phyloP scores from a whole-genome alignment of 2,329 filamentous ascomycete genomes.

The Teratosphaeria zuluensis region DNA sequence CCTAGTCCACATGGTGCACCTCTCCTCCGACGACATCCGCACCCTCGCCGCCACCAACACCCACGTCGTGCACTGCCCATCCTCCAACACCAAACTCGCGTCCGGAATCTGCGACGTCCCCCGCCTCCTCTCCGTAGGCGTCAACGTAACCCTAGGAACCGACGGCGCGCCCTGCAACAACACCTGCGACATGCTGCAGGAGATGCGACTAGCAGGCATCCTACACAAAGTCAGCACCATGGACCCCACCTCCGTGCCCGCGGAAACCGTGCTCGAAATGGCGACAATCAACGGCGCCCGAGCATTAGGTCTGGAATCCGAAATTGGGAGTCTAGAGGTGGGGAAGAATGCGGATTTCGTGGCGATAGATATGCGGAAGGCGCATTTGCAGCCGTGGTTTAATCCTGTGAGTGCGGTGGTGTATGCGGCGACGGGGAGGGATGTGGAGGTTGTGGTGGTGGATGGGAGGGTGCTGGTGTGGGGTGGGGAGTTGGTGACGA shows the following conservation, averaged over 20 bases:
- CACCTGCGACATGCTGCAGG: slow-evolving; percentile 42
- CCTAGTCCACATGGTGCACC: slow-evolving; percentile 44
- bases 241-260: slow-evolving; percentile 35
- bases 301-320: slow-evolving; percentile 33
- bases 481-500: slow-evolving; percentile 27
- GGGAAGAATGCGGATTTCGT: slow-evolving; percentile 39
- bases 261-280: slow-evolving; percentile 41
- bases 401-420: slow-evolving; percentile 35
- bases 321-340: slow-evolving; percentile 32
- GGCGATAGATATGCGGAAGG: slow-evolving; percentile 22
- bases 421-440: slow-evolving; percentile 35
- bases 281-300: slow-evolving; percentile 43
- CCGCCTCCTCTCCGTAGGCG: slow-evolving; percentile 31
- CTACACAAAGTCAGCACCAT: slow-evolving; percentile 37
- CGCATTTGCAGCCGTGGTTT: slow-evolving; percentile 20
- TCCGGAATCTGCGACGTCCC: slow-evolving; percentile 42
- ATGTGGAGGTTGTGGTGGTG: slow-evolving; percentile 37
- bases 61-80: slow-evolving; percentile 43
- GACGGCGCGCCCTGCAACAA: slow-evolving; percentile 47
- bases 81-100: slow-evolving; percentile 43
- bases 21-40: slow-evolving; percentile 36
- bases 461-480: slow-evolving; percentile 33
- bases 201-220: slow-evolving; percentile 44
- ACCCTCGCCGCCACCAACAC: slow-evolving; percentile 32
- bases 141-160: slow-evolving; percentile 43